Base-by-base conservation (phyloP, 2,329 filamentous ascomycete species). In the Fusarium denticulatum region DNA sequence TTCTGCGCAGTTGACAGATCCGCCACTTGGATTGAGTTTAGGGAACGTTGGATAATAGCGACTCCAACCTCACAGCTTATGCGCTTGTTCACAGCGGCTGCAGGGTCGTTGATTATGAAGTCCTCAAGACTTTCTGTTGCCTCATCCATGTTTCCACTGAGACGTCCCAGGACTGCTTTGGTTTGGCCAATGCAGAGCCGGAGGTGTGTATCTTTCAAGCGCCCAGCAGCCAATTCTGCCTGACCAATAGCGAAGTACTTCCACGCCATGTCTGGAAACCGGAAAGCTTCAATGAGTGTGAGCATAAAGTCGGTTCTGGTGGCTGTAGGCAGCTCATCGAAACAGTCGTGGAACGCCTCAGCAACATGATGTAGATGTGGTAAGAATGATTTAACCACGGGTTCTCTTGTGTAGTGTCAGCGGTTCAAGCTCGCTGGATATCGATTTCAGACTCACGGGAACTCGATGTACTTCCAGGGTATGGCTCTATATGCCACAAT, bases 401-500 rank as follows among this genome's bases (percentile, higher is more conserved):
- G 42, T 45, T 67, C 69, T 57, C 74, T 76, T 49, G 24, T 58
- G 16, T 46, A 40, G 60, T 60, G 58, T 71, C 45, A 72, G 66
- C 50, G 55, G 40, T 49, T 49, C 39, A 46, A 47, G 47, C 56
- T 69, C 59, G 58, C 34, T 30, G 56, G 45, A 42, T 26, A 24
- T 47, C 28, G 46, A 39, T 43, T 49, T 46, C 28, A 36, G 42
- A 71, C 74, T 75, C 47, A 76, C 74, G 63, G 71, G 53, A 72
- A 66, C 45, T 76, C 74, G 39, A 76, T 50, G n/a, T 76, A 76
- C 46, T 76, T 76, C 69, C 74, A 76, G 26, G 74, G 74, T 37
- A 76, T 57, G 15, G 72, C 66, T 37, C 74, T 60, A 30, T 76
- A 76, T 24, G 62, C 57, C 60, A 76, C 64, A 42, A 73, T 59